Evolutionary conservation across 345 rosid genomes (phyloP), one percentile per base, ranked within the genome.

Genomic region (Citrus hindsii): DNA sequence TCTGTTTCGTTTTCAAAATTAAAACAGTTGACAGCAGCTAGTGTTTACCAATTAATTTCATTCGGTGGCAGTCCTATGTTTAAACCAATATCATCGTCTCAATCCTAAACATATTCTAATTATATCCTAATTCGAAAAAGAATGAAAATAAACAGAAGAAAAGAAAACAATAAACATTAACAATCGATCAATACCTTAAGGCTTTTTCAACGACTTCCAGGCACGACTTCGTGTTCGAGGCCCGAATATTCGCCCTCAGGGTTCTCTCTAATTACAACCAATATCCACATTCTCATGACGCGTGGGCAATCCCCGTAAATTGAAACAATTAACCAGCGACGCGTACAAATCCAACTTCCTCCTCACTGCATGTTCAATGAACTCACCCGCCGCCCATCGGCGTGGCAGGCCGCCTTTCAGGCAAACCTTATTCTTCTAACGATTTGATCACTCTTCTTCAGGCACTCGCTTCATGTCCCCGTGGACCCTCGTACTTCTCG

Each of bases 311-410:
- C 98, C 98, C 28, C 91, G 94, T 70, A 96, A 84, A 77, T 94
- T 96, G 85, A 88, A 88, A 83, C 98, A 96, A 76, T 92, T 87
- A 12, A 92, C 97, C 28, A 94, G 97, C 28, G 98, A 94, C 25
- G 99, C 97, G 76, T 87, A 94, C 81, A 96, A 88, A 77, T 96
- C 97, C 12, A 94, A 94, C 82, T 96, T 97, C 84, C 79, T 90
- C 85, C 99, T 87, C 71, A 73, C 83, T 91, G 94, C 78, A 96
- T 78, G 77, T 96, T 96, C 77, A 94, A 81, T 38, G 98, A 96
- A 73, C 94, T 92, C n/a, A 94, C 97, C 99, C 99, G 14, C 98
- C 97, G 3, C 98, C 99, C 79, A 94, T 91, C 4, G 99, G 99
- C 63, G 97, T 96, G 63, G 83, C 89, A 96, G 77, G 30, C 97